Percentiles rank a stretch among this genome's conserved stretches.
Conservation (phyloP, 129 eudicot species). For the Glebionis coronaria region DNA sequence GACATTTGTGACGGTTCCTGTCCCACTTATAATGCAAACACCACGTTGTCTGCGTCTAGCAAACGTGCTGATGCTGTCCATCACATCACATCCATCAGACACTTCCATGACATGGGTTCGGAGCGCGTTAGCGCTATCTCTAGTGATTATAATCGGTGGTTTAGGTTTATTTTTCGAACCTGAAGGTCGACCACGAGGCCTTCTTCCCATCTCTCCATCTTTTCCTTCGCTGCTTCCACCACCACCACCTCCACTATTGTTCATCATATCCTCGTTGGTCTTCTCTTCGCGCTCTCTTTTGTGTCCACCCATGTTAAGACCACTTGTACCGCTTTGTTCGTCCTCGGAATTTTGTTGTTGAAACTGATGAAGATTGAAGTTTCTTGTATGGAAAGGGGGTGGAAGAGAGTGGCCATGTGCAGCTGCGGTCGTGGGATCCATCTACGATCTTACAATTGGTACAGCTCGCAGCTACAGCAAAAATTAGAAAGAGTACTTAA, state of each 20-base stretch:
- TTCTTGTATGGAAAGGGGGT: slow-evolving; percentile 69
- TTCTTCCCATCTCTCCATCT: slow-evolving; percentile 49
- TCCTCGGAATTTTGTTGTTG: slow-evolving; percentile 62
- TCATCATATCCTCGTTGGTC: slow-evolving; percentile 26
- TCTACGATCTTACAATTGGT: slow-evolving; percentile 17
- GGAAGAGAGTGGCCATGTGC: slow-evolving; percentile 61
- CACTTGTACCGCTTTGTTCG: slow-evolving; percentile 64
- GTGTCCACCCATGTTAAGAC: slow-evolving; percentile 50
- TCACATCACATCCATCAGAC: slow-evolving; percentile 67
- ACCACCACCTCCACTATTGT: slow-evolving; percentile 22
- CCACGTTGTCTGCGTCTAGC: slow-evolving; percentile 76
- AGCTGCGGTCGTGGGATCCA: slow-evolving; percentile 51
- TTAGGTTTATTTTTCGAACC: slow-evolving; percentile 77
- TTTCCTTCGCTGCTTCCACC: slow-evolving; percentile 41
- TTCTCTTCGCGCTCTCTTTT: slow-evolving; percentile 53
- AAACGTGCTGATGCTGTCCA: slow-evolving; percentile 61
- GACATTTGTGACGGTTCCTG: slow-evolving; percentile 65
- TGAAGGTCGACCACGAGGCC: slow-evolving; percentile 75
- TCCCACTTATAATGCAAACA: slow-evolving; percentile 71
- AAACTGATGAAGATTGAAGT: slow-evolving; percentile 64
- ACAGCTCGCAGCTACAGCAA: background rate
- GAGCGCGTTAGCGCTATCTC: slow-evolving; percentile 73
- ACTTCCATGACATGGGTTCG: slow-evolving; percentile 85
- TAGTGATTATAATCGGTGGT: slow-evolving; percentile 68
- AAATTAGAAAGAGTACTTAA: slow-evolving; percentile 2